phyloP scores from a whole-genome alignment of 78 protist genomes.

The Cyanophora paradoxa region DNA sequence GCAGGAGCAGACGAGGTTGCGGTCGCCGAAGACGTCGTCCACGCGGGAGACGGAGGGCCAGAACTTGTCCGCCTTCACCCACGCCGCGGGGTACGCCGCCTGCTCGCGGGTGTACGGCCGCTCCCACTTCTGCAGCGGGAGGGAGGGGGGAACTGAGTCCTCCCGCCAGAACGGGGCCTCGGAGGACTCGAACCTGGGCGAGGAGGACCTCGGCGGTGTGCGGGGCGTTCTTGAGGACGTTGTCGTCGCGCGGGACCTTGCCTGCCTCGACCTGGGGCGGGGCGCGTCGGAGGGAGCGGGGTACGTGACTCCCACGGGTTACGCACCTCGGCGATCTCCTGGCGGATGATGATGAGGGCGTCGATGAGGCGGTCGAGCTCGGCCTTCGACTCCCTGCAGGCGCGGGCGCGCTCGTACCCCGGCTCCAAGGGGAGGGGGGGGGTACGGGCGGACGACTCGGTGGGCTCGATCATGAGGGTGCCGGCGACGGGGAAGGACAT shows the following conservation, averaged over 20 bases:
- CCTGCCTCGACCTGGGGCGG: conserved; percentile 82
- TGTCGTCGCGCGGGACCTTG: conserved; percentile 29
- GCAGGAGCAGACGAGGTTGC: conserved; percentile 72
- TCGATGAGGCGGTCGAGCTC: conserved; percentile 92
- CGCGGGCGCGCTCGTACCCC: too few relatives aligned
- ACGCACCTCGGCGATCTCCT: conserved; percentile 82
- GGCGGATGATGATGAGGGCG: conserved; percentile 82
- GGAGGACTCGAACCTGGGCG: not conserved
- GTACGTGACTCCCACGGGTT: too few relatives aligned
- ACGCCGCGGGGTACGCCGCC: conserved; percentile 69
- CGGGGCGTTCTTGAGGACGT: conserved; percentile 79
- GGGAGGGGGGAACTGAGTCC: not conserved
- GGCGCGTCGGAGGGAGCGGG: too few relatives aligned
- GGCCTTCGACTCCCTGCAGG: conserved; percentile 50
- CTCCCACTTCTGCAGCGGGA: conserved; percentile 33
- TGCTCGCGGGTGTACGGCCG: conserved; percentile 56
- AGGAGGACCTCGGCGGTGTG: conserved; percentile 57
- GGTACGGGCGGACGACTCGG: too few relatives aligned
- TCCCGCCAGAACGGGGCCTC: not conserved
- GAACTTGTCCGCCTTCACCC: conserved; percentile 26
- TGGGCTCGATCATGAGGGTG: conserved; percentile 97
- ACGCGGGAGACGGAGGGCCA: conserved; percentile 47
- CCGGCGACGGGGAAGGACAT: conserved; percentile 85
- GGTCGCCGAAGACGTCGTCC: conserved; percentile 85
- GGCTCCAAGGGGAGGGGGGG: too few relatives aligned